A percentile compares a stretch with the other conserved stretches of the same genome.
Evolutionary conservation across 208 protist species (phyloP).

Genomic region (Leishmania amazonensis): DNA sequence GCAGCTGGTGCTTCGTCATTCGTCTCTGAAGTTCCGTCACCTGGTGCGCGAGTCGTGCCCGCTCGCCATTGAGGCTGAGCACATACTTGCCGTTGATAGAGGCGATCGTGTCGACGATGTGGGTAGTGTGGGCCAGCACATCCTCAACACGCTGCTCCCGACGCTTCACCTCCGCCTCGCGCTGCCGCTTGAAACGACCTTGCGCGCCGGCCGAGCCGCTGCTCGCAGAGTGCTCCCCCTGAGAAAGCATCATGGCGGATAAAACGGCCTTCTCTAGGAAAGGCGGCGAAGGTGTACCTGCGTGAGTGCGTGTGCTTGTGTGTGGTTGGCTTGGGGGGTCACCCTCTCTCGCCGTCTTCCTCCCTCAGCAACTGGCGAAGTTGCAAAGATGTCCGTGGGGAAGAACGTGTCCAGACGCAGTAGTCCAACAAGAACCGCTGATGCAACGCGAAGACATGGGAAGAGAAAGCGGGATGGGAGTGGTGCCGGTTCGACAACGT

Average conservation of each 20-base stretch:
- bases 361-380: neutral
- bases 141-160: slow-evolving; percentile 35
- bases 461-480: neutral
- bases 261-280: neutral
- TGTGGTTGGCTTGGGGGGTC: neutral
- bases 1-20: neutral
- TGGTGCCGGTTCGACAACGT: neutral
- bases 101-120: slow-evolving; percentile 29
- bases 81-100: slow-evolving; percentile 28
- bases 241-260: neutral
- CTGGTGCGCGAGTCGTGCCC: slow-evolving; percentile 1
- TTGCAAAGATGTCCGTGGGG: neutral
- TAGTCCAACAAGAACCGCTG: neutral
- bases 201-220: neutral
- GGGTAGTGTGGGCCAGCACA: slow-evolving; percentile 29
- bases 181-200: slow-evolving; percentile 18
- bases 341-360: neutral
- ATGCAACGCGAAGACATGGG: neutral
- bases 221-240: neutral
- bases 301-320: neutral
- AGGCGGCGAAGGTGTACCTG: neutral
- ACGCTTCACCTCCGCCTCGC: slow-evolving; percentile 18
- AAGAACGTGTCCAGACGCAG: neutral
- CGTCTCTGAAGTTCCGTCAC: slow-evolving; percentile 16
- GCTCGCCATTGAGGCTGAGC: slow-evolving; percentile 21